Conservation (phyloP, 2,329 filamentous ascomycete genomes). For the Lecanoromycetidae sp. region DNA sequence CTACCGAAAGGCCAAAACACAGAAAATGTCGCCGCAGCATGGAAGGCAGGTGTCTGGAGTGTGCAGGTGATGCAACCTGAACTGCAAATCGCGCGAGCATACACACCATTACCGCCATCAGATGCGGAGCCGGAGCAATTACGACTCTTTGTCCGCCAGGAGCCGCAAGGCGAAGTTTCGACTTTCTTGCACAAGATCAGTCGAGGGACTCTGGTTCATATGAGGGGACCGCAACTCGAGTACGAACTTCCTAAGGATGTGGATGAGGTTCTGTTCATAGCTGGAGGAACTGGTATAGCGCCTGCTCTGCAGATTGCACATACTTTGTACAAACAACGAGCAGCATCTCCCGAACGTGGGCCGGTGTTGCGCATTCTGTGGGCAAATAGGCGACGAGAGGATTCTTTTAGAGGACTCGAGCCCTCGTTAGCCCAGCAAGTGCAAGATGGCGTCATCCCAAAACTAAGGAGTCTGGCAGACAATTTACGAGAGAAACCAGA, state of each 20-base stretch:
- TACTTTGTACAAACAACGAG: constrained; percentile 40
- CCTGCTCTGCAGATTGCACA: constrained; percentile 72
- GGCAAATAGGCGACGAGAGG: constrained; percentile 58
- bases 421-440: neutral
- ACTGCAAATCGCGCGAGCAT: constrained; percentile 79
- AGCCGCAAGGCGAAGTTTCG: constrained; percentile 74
- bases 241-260: constrained; percentile 47
- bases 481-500: neutral
- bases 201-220: constrained; percentile 52
- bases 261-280: constrained; percentile 63
- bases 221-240: constrained; percentile 68
- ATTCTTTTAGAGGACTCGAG: constrained; percentile 46
- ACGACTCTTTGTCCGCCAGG: constrained; percentile 65
- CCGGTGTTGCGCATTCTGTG: constrained; percentile 61
- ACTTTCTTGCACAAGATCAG: constrained; percentile 59
- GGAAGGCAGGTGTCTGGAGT: constrained; percentile 63
- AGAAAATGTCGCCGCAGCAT: constrained; percentile 35
- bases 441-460: neutral
- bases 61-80: constrained; percentile 92
- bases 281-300: constrained; percentile 84
- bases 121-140: constrained; percentile 36
- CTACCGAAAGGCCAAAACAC: constrained; percentile 21
- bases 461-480: neutral
- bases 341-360: constrained; percentile 18
- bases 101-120: constrained; percentile 67